Evolutionary conservation across 176 grass and related monocot genomes (phyloP).

Genomic region (Eleusine coracana): DNA sequence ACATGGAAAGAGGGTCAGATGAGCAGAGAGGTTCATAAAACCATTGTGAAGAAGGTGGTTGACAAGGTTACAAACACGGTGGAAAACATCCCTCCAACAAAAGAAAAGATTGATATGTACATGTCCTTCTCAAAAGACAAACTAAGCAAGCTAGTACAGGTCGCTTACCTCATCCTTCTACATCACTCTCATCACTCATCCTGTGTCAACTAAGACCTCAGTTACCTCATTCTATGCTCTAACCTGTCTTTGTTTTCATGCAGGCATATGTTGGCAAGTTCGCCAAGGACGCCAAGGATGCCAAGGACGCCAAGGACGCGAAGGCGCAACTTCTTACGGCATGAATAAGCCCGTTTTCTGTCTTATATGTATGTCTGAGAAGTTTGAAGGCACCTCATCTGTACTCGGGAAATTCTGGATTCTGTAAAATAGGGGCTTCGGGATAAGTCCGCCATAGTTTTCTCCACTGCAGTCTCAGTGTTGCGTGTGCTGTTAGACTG

Average conservation of each 20-base stretch:
- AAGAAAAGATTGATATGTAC: slow-evolving; percentile 93
- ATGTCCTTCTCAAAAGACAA: slow-evolving; percentile 82
- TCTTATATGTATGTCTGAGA: not conserved
- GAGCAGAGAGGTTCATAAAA: slow-evolving; percentile 88
- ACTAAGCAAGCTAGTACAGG: slow-evolving; percentile 90
- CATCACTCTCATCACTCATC: not conserved
- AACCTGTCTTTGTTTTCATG: not conserved
- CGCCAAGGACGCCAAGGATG: slow-evolving; percentile 18
- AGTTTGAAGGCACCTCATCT: not conserved
- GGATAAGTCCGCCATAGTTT: not conserved
- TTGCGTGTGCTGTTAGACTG: slow-evolving; percentile 22
- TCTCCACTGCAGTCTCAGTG: slow-evolving; percentile 1
- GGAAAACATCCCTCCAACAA: slow-evolving; percentile 75
- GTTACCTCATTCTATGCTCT: not conserved
- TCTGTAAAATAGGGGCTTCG: slow-evolving; percentile 22
- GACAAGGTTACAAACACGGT: slow-evolving; percentile 88
- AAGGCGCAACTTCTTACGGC: slow-evolving; percentile 17
- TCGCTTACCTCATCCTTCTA: slow-evolving; percentile 26
- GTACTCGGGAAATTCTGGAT: not conserved
- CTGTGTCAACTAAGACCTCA: not conserved
- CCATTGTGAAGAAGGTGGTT: slow-evolving; percentile 97
- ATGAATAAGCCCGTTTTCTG: not conserved
- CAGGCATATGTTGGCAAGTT: slow-evolving; percentile 93
- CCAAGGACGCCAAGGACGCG: slow-evolving; percentile 18
- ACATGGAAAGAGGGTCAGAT: slow-evolving; percentile 96